Percentiles rank a stretch among this genome's conserved stretches.
Conservation (phyloP, 2,329 filamentous ascomycete genomes). For the Tolypocladium ovalisporum region DNA sequence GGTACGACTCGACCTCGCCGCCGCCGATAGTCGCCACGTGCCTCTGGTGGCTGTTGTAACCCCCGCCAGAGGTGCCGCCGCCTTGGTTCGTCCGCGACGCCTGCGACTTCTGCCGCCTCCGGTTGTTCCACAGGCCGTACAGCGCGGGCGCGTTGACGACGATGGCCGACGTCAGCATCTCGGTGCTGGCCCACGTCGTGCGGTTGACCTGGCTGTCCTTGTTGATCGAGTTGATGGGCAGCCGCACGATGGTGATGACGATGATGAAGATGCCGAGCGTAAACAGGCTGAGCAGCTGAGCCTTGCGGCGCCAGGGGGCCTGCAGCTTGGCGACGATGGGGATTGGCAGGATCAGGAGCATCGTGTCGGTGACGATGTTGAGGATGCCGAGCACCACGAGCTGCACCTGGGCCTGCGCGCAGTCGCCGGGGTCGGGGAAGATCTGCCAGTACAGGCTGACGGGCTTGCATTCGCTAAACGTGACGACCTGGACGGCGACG, state of each 20-base stretch:
- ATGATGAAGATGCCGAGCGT: conserved; percentile 27
- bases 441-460: conserved; percentile 48
- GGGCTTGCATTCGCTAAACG: conserved; percentile 28
- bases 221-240: conserved; percentile 23
- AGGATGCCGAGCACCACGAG: conserved; percentile 19
- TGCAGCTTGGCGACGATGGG: conserved; percentile 16
- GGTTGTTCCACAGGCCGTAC: conserved; percentile 21
- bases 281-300: conserved; percentile 21
- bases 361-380: conserved; percentile 21
- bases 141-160: conserved; percentile 28
- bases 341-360: conserved; percentile 14
- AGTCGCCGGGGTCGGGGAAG: conserved; percentile 25
- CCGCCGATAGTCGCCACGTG: not conserved
- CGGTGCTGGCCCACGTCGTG: conserved; percentile 25
- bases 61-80: too few relatives aligned
- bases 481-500: conserved; percentile 18
- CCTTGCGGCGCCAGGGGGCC: conserved; percentile 16
- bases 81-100: not conserved
- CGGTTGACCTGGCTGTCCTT: conserved; percentile 22
- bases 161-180: conserved; percentile 19
- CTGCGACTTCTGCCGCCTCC: conserved; percentile 4
- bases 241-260: conserved; percentile 24
- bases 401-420: conserved; percentile 19
- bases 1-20: not conserved
- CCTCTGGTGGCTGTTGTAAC: too few relatives aligned